Evolutionary conservation across 2,329 filamentous ascomycete species (phyloP).

Genomic region (Elsinoe batatas): DNA sequence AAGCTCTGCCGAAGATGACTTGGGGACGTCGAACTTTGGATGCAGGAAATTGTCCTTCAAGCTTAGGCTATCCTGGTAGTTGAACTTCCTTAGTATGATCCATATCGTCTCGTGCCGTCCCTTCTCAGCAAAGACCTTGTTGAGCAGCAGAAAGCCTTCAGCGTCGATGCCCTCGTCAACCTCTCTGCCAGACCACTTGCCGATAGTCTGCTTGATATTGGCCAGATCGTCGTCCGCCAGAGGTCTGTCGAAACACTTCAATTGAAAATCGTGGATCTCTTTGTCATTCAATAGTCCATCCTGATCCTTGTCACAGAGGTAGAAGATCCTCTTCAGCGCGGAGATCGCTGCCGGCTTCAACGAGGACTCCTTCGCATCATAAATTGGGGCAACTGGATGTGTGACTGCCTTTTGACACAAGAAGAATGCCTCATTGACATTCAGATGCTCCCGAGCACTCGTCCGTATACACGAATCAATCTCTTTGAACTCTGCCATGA

Average conservation of each 20-base stretch:
- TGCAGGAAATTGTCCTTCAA: conserved; percentile 84
- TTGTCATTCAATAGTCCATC: conserved; percentile 84
- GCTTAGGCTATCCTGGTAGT: conserved; percentile 91
- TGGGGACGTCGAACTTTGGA: conserved; percentile 88
- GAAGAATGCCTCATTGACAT: conserved; percentile 92
- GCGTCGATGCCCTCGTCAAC: conserved; percentile 58
- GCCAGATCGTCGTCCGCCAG: conserved; percentile 70
- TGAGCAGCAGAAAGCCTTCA: conserved; percentile 76
- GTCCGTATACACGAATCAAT: conserved; percentile 96
- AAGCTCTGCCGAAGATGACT: conserved; percentile 84
- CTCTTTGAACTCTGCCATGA: conserved; percentile 98
- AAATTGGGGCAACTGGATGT: conserved; percentile 90
- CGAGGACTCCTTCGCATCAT: conserved; percentile 81
- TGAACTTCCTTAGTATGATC: conserved; percentile 90
- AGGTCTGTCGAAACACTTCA: conserved; percentile 82
- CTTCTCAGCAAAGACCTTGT: conserved; percentile 95
- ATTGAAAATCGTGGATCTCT: conserved; percentile 85
- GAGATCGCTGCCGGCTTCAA: conserved; percentile 84
- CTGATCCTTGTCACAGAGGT: conserved; percentile 90
- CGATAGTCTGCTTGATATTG: conserved; percentile 83
- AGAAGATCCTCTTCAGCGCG: conserved; percentile 84
- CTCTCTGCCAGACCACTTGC: conserved; percentile 37
- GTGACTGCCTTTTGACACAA: conserved; percentile 97
- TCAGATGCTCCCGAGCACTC: conserved; percentile 82
- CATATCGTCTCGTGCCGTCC: conserved; percentile 96